Evolutionary conservation across 257 asterid species (phyloP).

Genomic region (Buddleja alternifolia): DNA sequence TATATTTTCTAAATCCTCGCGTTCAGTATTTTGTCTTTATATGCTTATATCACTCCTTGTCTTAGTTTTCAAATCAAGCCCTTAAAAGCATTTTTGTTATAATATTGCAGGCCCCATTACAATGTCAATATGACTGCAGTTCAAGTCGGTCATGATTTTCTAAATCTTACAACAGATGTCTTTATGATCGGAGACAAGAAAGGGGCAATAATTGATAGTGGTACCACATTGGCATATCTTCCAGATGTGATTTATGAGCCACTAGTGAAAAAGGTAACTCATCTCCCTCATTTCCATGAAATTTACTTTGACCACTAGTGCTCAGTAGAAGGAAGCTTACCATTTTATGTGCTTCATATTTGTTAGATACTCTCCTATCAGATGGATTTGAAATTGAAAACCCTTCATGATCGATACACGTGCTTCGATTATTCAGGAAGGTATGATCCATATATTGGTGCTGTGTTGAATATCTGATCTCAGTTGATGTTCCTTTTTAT

Average conservation of each 20-base stretch:
- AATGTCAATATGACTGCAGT: constrained; percentile 94
- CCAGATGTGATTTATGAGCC: constrained; percentile 81
- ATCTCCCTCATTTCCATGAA: constrained; percentile 23
- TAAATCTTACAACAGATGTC: constrained; percentile 68
- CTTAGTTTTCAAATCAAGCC: constrained; percentile 14
- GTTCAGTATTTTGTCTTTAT: constrained; percentile 8
- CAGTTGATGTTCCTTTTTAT: constrained; percentile 8
- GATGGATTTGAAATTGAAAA: constrained; percentile 68
- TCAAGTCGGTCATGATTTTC: constrained; percentile 71
- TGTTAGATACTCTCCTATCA: constrained; percentile 90
- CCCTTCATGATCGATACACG: constrained; percentile 80
- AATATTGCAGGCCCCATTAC: constrained; percentile 83
- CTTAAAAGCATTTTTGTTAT: constrained; percentile 11
- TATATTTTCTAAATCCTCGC: constrained; percentile 6
- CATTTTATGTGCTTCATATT: constrained; percentile 27
- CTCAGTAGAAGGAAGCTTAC: constrained; percentile 29
- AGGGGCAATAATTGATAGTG: constrained; percentile 96
- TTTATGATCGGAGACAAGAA: constrained; percentile 59
- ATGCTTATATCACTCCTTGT: constrained; percentile 9
- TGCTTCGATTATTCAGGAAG: constrained; percentile 93
- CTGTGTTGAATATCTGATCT: constrained; percentile 21
- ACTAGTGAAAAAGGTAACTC: constrained; percentile 71
- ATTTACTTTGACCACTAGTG: constrained; percentile 19
- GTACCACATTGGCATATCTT: constrained; percentile 96
- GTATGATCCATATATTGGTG: constrained; percentile 46